Conservation (phyloP, 192 early-diverging fungal genomes). For the Gaertneriomyces semiglobifer region DNA sequence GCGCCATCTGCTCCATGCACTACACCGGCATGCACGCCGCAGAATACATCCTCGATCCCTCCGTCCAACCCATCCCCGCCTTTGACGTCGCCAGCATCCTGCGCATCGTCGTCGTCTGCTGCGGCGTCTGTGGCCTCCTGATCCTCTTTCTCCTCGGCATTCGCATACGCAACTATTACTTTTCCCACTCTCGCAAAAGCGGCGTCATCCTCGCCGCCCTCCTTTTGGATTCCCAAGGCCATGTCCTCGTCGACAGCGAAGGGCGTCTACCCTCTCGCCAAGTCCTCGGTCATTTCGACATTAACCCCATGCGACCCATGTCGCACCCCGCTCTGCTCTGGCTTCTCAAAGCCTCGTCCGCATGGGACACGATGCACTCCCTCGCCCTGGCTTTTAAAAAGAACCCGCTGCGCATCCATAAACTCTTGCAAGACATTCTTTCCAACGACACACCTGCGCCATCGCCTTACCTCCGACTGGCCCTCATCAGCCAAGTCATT, state of each 20-base stretch:
- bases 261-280: slow-evolving; percentile 8
- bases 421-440: slow-evolving; percentile 10
- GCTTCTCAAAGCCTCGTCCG: slow-evolving; percentile 8
- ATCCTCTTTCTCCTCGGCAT: not conserved
- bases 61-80: not conserved
- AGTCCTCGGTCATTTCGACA: slow-evolving; percentile 15
- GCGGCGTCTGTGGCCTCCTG: slow-evolving; percentile 15
- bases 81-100: slow-evolving; percentile 10
- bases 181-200: slow-evolving; percentile 9
- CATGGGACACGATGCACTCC: slow-evolving; percentile 3
- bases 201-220: slow-evolving; percentile 1
- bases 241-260: slow-evolving; percentile 5
- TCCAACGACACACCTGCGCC: no score
- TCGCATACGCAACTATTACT: slow-evolving; percentile 9
- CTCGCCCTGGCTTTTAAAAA: slow-evolving; percentile 5
- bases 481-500: not conserved
- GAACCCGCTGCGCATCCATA: not conserved
- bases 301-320: slow-evolving; percentile 2
- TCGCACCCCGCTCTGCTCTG: slow-evolving; percentile 23
- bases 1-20: slow-evolving; percentile 43
- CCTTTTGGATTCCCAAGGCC: slow-evolving; percentile 9
- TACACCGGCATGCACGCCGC: slow-evolving; percentile 19
- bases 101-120: slow-evolving; percentile 6
- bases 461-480: not conserved
- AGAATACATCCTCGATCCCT: slow-evolving; percentile 1